phyloP scores from a whole-genome alignment of 176 grass and related monocot species.

The Musa troglodytarum region DNA sequence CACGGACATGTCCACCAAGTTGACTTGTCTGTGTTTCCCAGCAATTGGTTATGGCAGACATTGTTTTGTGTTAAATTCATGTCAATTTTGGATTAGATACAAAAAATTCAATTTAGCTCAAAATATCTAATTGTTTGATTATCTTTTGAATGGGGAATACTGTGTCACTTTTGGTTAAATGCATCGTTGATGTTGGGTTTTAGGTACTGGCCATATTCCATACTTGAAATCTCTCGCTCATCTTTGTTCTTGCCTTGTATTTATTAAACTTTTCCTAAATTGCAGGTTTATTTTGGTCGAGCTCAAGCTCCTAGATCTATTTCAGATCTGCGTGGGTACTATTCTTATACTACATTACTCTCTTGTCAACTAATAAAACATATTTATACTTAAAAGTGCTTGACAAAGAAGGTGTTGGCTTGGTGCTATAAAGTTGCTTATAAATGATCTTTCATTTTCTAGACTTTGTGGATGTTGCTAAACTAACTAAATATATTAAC shows the following conservation, averaged over 20 bases:
- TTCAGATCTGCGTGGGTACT: conserved; percentile 71
- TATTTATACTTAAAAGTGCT: too few species aligned
- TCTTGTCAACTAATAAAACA: too few species aligned
- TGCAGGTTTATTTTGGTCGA: conserved; percentile 65
- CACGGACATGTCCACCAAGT: too few species aligned
- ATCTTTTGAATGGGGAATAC: too few species aligned
- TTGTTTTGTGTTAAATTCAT: too few species aligned
- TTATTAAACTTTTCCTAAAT: neutral
- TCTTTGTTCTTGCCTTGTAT: neutral
- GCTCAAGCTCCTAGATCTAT: conserved; percentile 51
- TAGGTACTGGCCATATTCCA: neutral
- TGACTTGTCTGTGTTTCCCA: too few species aligned
- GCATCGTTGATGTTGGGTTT: neutral
- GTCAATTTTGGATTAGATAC: too few species aligned
- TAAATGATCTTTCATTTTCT: neutral
- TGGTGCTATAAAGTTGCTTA: neutral
- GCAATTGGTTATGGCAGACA: too few species aligned
- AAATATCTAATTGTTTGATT: too few species aligned
- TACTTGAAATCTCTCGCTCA: neutral
- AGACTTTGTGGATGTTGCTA: neutral
- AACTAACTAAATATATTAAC: neutral
- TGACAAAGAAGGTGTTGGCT: neutral
- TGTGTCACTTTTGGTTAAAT: neutral
- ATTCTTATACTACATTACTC: too few species aligned
- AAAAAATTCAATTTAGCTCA: too few species aligned